Base-by-base conservation (phyloP, 305 asterid genomes). In the Salvia sclarea region DNA sequence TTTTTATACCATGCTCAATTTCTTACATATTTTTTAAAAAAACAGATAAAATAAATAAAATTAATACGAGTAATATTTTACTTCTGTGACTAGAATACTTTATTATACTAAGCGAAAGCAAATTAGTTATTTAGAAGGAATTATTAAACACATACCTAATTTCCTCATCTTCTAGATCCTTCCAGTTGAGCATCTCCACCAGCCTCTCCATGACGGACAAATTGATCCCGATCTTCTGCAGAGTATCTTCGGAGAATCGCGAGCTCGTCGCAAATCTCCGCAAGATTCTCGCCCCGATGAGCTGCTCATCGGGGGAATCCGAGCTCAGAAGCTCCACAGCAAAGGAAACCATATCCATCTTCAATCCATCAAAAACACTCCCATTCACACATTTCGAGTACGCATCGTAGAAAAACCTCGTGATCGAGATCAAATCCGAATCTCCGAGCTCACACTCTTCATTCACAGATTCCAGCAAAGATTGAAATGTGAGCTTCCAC, bases 131-230 rank as follows among this genome's bases (percentile, higher is more conserved):
- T n/a, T n/a, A n/a, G n/a, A n/a, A n/a, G n/a, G n/a, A n/a, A n/a
- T n/a, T n/a, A n/a, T n/a, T n/a, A n/a, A n/a, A n/a, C n/a, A n/a
- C n/a, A n/a, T 81, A 77, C 47, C 99, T 74, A 8, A 94, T 87
- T 80, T 89, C 95, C 61, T 91, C 96, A 67, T 89, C 97, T 44
- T 84, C 87, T 9, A 58, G 76, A 56, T 89, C 97, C 30, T 91
- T 94, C 98, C 98, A 89, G 79, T 89, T 94, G 77, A 94, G 59
- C 95, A 91, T 94, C 31, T 94, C 98, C 14, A 91, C 85, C 8
- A 94, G 54, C 73, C 99, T 81, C 37, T 88, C 98, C 80, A 89
- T 89, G 12, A 85, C 95, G 0, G 76, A 8, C 12, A 91, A 43
- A 25, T 75, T 85, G 49, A 87, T 84, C 21, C 99, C 99, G 2